A percentile compares a stretch with the other conserved stretches of the same genome.
Conservation (phyloP, 208 protist species). For the Herpetomonas tarakana region DNA sequence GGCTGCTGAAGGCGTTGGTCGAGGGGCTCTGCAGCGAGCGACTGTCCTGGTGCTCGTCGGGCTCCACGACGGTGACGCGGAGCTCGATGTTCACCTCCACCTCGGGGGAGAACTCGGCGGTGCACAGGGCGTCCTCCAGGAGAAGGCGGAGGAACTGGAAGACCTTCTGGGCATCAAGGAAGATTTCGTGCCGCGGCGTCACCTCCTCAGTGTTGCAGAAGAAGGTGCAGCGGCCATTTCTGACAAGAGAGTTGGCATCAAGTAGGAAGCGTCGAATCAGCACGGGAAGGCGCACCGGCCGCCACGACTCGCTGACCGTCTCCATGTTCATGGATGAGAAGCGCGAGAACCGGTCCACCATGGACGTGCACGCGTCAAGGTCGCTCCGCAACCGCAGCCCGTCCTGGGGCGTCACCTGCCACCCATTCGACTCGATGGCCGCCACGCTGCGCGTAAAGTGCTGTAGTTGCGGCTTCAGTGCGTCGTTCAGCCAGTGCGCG, state of each 20-base stretch:
- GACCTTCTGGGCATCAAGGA: conserved; percentile 68
- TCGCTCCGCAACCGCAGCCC: conserved; percentile 55
- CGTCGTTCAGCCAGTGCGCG: conserved; percentile 59
- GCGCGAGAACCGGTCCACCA: conserved; percentile 71
- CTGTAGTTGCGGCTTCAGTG: conserved; percentile 69
- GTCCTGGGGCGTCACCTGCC: conserved; percentile 55
- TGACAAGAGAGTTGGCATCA: conserved; percentile 34
- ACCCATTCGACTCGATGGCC: conserved; percentile 49
- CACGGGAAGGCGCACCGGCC: conserved; percentile 50
- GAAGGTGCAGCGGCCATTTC: conserved; percentile 28
- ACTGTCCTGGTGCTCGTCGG: background rate
- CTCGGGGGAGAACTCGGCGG: conserved; percentile 11
- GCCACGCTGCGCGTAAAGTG: conserved; percentile 59
- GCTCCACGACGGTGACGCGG: conserved; percentile 28
- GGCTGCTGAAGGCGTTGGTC: background rate
- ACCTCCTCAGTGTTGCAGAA: conserved; percentile 53
- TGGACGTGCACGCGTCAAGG: conserved; percentile 56
- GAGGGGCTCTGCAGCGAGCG: background rate
- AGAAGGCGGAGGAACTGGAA: conserved; percentile 44
- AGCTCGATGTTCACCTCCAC: conserved; percentile 32
- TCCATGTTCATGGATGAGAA: conserved; percentile 78
- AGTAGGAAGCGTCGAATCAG: conserved; percentile 49
- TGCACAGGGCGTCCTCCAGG: conserved; percentile 28
- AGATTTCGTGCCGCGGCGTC: conserved; percentile 56
- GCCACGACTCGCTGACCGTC: conserved; percentile 67